Evolutionary conservation across 1,284 basidiomycete genomes (phyloP), one percentile per base, ranked within the genome.

Genomic region (Trichosporon inkin): DNA sequence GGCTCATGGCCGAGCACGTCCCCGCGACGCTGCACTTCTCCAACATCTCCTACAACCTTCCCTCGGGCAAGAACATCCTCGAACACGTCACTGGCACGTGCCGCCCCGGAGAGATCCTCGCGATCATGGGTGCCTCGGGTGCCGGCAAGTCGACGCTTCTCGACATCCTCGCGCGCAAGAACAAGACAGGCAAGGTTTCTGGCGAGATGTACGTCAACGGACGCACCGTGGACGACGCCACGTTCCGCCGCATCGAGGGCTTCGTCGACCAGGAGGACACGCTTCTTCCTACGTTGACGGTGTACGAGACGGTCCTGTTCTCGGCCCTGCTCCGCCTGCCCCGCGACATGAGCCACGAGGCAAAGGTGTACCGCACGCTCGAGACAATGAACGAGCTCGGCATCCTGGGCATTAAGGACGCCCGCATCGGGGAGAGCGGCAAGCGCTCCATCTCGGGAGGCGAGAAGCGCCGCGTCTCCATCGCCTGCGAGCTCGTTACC

Each of bases 231-330:
- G 80, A 81, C 51, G 83, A 92, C 69, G 79, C 82, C 38, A 85
- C 88, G 70, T 97, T 92, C 82, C 87, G 87, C 72, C 85, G 86
- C 32, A 41, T 64, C 14, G 86, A 88, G 62, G 95, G 95, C 35
- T 99, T 90, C 69, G 95, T 99, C 55, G 95, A 99, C 75, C 95
- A 99, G 78, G 95, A 98, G 77, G 95, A 99, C 76, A 95, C 93
- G 7, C 81, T 99, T 57, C 93, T 99, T 87, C 85, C 88, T 69
- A 98, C 95, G 1, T 80, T 99, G 74, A 98, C 94, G 1, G 95
- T 98, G 11, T 98, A 97, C 75, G 95, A 99, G 81, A 97, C 94
- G 0, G 88, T 99, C 14, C 77, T 98, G 57, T 96, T 94, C 73
- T 94, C 91, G 52, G 95, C 95, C 10, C 75, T 98, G 55, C 78